Conservation (phyloP, 352 stramenopile genomes). For the Phytophthora ramorum region DNA sequence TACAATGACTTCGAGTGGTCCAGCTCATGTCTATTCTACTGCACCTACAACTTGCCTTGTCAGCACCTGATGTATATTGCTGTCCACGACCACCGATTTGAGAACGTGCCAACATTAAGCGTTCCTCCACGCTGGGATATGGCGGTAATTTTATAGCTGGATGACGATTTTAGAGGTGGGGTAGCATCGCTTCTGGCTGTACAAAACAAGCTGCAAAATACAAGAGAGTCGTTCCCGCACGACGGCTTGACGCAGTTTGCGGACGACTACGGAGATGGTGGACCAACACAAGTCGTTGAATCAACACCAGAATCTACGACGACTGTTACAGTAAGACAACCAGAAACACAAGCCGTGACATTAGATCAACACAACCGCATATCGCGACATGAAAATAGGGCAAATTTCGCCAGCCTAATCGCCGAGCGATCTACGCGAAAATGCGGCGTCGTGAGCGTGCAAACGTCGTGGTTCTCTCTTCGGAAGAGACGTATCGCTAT, state of each 20-base stretch:
- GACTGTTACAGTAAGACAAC: too few species aligned
- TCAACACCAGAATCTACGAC: neutral
- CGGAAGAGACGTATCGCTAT: constrained; percentile 3
- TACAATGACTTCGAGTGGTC: neutral
- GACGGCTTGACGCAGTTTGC: neutral
- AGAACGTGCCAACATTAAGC: neutral
- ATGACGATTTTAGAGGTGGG: too few species aligned
- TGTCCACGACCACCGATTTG: neutral
- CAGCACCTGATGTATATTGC: neutral
- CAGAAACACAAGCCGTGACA: neutral
- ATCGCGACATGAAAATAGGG: neutral
- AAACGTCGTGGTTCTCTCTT: constrained; percentile 1
- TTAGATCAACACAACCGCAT: too few species aligned
- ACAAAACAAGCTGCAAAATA: neutral
- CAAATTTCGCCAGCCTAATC: neutral
- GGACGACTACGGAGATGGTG: neutral
- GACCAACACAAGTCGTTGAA: neutral
- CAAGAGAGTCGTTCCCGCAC: neutral
- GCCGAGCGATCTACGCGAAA: neutral
- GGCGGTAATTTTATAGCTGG: neutral
- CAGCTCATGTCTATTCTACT: neutral
- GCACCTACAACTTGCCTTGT: neutral
- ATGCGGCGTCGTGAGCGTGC: neutral
- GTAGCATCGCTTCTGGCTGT: neutral
- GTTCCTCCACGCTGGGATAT: neutral